Base-by-base conservation (phyloP, 805 yeast species). In the Candida xyloterini region DNA sequence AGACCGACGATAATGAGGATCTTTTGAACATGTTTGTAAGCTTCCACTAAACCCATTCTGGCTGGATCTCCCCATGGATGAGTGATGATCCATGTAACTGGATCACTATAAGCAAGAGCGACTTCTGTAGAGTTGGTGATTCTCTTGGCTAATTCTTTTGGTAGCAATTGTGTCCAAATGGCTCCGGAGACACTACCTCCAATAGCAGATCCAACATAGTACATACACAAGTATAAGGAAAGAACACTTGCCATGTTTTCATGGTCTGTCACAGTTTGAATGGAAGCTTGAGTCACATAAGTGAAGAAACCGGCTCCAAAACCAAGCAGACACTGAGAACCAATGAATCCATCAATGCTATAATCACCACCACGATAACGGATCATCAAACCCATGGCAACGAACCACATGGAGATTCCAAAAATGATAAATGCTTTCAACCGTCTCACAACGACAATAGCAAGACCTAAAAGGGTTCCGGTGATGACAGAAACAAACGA, bases 251-350 rank as follows among this genome's bases (percentile, higher is more conserved):
- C 85, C 79, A 81, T 73, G 59, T 74, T 70, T 53, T 76, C 81
- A 60, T 81, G 89, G 47, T 66, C 71, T 25, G 77, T 71, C 41
- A 75, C 67, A 0, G 85, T 67, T 54, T 76, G 79, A 46, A 78
- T 71, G 30, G 83, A 71, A 5, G 77, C 78, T 55, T 78, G 84
- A 9, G 79, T 68, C 4, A 83, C 71, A 52, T 79, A 80, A 11
- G 84, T 78, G 67, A 81, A 79, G 59, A 82, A 75, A 13, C 86
- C 86, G 30, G 85, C 85, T 51, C 87, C 89, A 42, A 84, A 71
- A 50, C 90, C 90, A 48, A 80, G 60, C 14, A 83, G 55, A 55
- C 81, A 74, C 48, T 77, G 68, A 5, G 81, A 75, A 11, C 82
- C 89, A 56, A 84, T 76, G 40, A 82, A 67, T 48, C 88, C 89